Evolutionary conservation across 2,329 filamentous ascomycete genomes (phyloP).

Genomic region (Aspergillus piperis): DNA sequence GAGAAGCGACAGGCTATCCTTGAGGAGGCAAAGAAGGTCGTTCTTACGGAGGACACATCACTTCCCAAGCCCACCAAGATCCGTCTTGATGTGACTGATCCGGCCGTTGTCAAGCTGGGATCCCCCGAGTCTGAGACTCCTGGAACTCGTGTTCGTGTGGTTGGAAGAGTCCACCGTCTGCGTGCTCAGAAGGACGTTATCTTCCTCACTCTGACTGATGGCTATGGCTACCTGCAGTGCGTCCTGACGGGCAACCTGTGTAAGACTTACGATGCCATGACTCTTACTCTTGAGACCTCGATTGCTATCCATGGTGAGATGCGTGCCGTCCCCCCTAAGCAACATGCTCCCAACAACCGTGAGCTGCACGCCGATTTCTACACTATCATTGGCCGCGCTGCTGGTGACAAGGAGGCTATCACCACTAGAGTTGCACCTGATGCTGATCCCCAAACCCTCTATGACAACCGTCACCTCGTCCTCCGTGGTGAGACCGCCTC

Average conservation of each 20-base stretch:
- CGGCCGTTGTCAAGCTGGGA: constrained; percentile 58
- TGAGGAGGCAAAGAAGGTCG: constrained; percentile 79
- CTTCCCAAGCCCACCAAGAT: constrained; percentile 75
- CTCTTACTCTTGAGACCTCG: constrained; percentile 82
- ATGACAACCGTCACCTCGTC: constrained; percentile 80
- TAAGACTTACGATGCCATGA: constrained; percentile 88
- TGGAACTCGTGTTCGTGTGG: constrained; percentile 75
- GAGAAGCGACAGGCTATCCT: constrained; percentile 70
- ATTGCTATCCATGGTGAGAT: constrained; percentile 83
- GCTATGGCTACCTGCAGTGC: constrained; percentile 82
- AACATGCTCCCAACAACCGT: constrained; percentile 77
- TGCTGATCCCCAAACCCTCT: constrained; percentile 70
- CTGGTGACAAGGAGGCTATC: constrained; percentile 85
- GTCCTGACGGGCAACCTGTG: constrained; percentile 78
- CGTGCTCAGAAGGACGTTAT: constrained; percentile 80
- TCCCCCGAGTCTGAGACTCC: constrained; percentile 58
- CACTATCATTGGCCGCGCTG: constrained; percentile 74
- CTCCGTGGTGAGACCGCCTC: constrained; percentile 82
- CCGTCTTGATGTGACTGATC: constrained; percentile 70
- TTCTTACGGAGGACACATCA: constrained; percentile 67
- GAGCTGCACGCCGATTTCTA: constrained; percentile 92
- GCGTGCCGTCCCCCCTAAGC: constrained; percentile 74
- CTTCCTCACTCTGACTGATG: constrained; percentile 84
- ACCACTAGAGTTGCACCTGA: constrained; percentile 76
- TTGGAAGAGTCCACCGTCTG: constrained; percentile 79